phyloP scores from a whole-genome alignment of 257 asterid genomes.

The Apocynum venetum region DNA sequence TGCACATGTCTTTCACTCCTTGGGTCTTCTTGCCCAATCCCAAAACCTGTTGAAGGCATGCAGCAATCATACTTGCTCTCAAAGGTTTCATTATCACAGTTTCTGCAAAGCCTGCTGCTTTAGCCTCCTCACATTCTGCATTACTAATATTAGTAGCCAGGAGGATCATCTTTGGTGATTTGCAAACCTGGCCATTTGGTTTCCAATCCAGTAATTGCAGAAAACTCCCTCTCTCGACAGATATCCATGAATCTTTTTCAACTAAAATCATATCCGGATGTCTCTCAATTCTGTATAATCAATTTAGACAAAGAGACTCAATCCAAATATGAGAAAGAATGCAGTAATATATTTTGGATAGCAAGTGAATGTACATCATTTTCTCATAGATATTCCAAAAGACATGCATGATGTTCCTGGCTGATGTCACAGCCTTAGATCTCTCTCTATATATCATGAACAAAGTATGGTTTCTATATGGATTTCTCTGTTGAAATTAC shows the following conservation, averaged over 20 bases:
- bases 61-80: conserved; percentile 81
- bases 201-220: conserved; percentile 43
- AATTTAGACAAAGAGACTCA: not conserved
- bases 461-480: too few species aligned
- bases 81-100: conserved; percentile 83
- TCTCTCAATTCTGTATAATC: conserved; percentile 41
- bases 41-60: conserved; percentile 73
- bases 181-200: conserved; percentile 44
- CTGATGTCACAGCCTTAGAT: not conserved
- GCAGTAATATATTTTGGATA: not conserved
- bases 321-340: not conserved
- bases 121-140: conserved; percentile 59
- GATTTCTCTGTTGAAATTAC: not conserved
- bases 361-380: not conserved
- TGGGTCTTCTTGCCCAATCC: conserved; percentile 49
- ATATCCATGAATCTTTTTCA: conserved; percentile 79
- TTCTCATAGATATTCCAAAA: not conserved
- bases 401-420: not conserved
- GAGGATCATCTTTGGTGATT: conserved; percentile 71
- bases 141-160: conserved; percentile 62
- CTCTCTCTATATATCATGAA: not conserved
- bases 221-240: conserved; percentile 44
- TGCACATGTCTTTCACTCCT: conserved; percentile 33
- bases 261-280: conserved; percentile 66
- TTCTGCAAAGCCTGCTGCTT: conserved; percentile 72